A percentile compares a stretch with the other conserved stretches of the same genome.
Conservation (phyloP, 73 alveolate genomes). For the Paramecium sonneborni region DNA sequence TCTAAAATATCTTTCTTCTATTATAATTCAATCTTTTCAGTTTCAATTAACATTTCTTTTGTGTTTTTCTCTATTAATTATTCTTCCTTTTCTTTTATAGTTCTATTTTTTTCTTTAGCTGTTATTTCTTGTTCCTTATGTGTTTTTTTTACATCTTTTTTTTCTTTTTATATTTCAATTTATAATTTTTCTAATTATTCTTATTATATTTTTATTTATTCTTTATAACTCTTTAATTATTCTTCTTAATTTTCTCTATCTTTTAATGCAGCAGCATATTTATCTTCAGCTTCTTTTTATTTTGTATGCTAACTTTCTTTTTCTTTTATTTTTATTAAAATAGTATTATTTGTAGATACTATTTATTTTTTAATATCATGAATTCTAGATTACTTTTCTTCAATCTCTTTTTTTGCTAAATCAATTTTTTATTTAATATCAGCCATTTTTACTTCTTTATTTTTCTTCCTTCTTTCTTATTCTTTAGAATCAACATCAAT, state of each 20-base stretch:
- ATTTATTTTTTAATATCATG: slow-evolving; percentile 60
- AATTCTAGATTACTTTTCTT: slow-evolving; percentile 49
- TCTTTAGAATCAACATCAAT: slow-evolving; percentile 61
- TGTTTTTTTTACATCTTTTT: slow-evolving; percentile 52
- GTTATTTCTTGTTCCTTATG: slow-evolving; percentile 36
- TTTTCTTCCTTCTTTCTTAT: slow-evolving; percentile 63
- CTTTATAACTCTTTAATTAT: neutral
- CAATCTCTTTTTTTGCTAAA: slow-evolving; percentile 65
- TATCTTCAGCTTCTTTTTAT: slow-evolving; percentile 51
- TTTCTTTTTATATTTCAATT: slow-evolving; percentile 41
- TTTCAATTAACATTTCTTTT: slow-evolving; percentile 40
- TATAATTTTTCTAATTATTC: slow-evolving; percentile 50
- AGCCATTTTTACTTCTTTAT: slow-evolving; percentile 69
- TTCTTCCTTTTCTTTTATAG: slow-evolving; percentile 40
- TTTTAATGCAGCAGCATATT: neutral
- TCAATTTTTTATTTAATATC: slow-evolving; percentile 67
- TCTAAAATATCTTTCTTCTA: slow-evolving; percentile 71
- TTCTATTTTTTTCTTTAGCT: slow-evolving; percentile 4
- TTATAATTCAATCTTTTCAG: slow-evolving; percentile 64
- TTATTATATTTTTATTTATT: slow-evolving; percentile 2
- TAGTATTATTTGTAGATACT: slow-evolving; percentile 63
- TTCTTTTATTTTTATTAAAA: slow-evolving; percentile 67
- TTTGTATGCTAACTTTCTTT: slow-evolving; percentile 62
- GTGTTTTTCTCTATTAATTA: neutral
- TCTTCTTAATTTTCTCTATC: slow-evolving; percentile 31